Percentiles rank a stretch among this genome's conserved stretches.
Evolutionary conservation across 306 rosid species (phyloP).

Genomic region (Lathyrus sativus): DNA sequence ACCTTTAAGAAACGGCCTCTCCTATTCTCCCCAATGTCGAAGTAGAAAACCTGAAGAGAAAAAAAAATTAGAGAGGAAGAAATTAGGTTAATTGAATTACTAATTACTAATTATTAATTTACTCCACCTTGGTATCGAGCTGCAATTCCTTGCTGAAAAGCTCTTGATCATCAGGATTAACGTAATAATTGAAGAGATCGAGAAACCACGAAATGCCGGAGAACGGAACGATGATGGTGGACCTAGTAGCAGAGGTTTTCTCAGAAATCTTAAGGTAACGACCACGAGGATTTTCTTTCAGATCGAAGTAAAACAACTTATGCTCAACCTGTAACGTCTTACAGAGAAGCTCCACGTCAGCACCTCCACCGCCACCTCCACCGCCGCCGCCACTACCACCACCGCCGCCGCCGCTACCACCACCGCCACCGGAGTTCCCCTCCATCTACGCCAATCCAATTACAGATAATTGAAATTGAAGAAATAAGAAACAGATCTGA

Average conservation of each 20-base stretch:
- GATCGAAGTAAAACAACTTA: conserved; percentile 98
- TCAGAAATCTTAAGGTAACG: conserved; percentile 94
- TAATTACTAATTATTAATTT: not conserved
- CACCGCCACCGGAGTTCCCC: conserved; percentile 64
- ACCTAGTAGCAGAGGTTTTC: conserved; percentile 97
- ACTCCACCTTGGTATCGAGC: conserved; percentile 80
- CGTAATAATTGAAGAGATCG: conserved; percentile 96
- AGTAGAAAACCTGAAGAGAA: conserved; percentile 74
- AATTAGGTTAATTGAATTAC: not conserved
- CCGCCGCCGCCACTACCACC: conserved; percentile 37
- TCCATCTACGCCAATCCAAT: conserved; percentile 50
- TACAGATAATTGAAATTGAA: not conserved
- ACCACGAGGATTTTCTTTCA: conserved; percentile 98
- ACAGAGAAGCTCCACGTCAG: conserved; percentile 89
- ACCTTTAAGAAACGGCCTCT: conserved; percentile 99
- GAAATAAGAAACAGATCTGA: conserved; percentile 35
- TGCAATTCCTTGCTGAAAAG: conserved; percentile 98
- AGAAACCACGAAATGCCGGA: conserved; percentile 98
- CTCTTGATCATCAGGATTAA: conserved; percentile 88
- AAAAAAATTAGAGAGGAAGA: not conserved
- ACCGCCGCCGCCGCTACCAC: not conserved
- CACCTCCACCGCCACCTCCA: conserved; percentile 42
- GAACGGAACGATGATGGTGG: conserved; percentile 95
- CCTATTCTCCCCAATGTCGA: conserved; percentile 97
- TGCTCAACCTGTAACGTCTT: conserved; percentile 98